Evolutionary conservation across 192 early-diverging fungal species (phyloP).

Genomic region (Entomortierella parvispora): DNA sequence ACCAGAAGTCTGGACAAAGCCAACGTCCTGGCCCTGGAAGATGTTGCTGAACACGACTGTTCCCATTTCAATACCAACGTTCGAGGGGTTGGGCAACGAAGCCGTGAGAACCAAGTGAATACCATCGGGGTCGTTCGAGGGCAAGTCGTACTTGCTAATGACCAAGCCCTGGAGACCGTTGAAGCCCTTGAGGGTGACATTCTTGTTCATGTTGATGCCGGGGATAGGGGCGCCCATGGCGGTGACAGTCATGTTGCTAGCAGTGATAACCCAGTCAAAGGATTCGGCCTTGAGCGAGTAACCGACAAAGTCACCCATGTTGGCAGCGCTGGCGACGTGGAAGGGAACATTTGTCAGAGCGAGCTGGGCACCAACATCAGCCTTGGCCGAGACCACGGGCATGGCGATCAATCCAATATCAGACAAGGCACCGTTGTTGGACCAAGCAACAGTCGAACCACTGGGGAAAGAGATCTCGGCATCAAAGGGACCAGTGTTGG

Average conservation of each 20-base stretch:
- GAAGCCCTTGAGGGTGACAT: conserved; percentile 58
- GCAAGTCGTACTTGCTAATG: conserved; percentile 60
- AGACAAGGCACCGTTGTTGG: conserved; percentile 34
- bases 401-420: conserved; percentile 58
- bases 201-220: conserved; percentile 59
- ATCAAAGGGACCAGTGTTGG: conserved; percentile 49
- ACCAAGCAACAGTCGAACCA: conserved; percentile 51
- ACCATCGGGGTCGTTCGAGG: conserved; percentile 58
- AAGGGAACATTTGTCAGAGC: conserved; percentile 55
- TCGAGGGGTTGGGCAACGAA: conserved; percentile 59
- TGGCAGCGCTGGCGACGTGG: conserved; percentile 39
- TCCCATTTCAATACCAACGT: conserved; percentile 65
- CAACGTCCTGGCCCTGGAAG: conserved; percentile 51
- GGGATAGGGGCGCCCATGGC: conserved; percentile 64
- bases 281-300: conserved; percentile 57
- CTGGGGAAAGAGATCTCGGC: conserved; percentile 53
- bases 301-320: conserved; percentile 62
- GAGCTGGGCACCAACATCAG: conserved; percentile 61
- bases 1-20: conserved; percentile 47
- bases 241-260: conserved; percentile 57
- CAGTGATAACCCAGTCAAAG: conserved; percentile 60
- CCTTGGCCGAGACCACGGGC: conserved; percentile 52
- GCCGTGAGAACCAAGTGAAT: conserved; percentile 37
- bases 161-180: conserved; percentile 55
- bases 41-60: conserved; percentile 58